A percentile compares a stretch with the other conserved stretches of the same genome.
Conservation (phyloP, 225 moss, liverwort and hornwort species). For the Marchantia polymorpha region DNA sequence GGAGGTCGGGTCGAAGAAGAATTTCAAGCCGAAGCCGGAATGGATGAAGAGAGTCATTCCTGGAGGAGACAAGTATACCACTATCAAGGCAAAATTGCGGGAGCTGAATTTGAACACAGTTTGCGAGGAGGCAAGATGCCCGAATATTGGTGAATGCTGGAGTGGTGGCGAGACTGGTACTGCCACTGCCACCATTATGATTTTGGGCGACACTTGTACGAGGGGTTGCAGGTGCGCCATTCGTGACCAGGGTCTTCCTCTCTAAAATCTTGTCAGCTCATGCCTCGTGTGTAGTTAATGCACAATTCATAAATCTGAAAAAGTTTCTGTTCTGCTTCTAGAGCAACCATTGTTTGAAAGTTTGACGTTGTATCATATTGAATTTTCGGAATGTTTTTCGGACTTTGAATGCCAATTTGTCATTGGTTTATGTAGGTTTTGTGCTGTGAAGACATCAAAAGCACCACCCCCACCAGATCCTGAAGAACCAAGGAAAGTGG, state of each 20-base stretch:
- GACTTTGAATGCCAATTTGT: neutral
- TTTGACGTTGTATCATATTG: neutral
- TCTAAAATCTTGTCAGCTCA: neutral
- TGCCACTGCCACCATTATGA: slow-evolving; percentile 98
- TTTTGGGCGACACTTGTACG: slow-evolving; percentile 95
- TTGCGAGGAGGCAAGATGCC: slow-evolving; percentile 96
- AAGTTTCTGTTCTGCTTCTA: too few species aligned
- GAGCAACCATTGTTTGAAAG: neutral
- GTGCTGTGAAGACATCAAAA: slow-evolving; percentile 95
- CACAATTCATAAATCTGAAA: neutral
- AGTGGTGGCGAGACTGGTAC: slow-evolving; percentile 94
- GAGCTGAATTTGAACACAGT: slow-evolving; percentile 93
- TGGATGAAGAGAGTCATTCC: slow-evolving; percentile 98
- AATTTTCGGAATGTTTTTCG: neutral
- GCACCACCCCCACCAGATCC: slow-evolving; percentile 93
- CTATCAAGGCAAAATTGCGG: slow-evolving; percentile 87
- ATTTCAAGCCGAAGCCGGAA: slow-evolving; percentile 72
- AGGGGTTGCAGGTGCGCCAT: slow-evolving; percentile 81
- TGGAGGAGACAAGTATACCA: slow-evolving; percentile 80
- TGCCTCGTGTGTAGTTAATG: neutral
- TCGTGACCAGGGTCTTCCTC: neutral
- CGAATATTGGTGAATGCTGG: slow-evolving; percentile 99
- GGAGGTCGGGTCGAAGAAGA: slow-evolving; percentile 88
- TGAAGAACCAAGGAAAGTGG: slow-evolving; percentile 74
- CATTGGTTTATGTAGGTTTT: slow-evolving; percentile 61